phyloP scores from a whole-genome alignment of 2,329 filamentous ascomycete species.

The Colletotrichum plurivorum region DNA sequence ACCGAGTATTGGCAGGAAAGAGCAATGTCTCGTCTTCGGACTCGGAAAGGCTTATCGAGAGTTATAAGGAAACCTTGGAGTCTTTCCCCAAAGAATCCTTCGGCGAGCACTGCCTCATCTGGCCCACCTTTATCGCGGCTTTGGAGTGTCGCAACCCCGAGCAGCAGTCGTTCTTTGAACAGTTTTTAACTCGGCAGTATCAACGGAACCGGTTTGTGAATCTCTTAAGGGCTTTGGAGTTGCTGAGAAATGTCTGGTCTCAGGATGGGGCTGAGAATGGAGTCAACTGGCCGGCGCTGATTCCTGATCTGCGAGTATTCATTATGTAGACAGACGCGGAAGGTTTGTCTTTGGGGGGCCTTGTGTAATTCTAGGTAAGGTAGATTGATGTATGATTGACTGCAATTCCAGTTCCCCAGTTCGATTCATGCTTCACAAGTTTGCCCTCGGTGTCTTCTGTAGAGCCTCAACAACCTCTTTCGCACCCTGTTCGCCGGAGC shows the following conservation, averaged over 20 bases:
- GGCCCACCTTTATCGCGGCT: conserved; percentile 30
- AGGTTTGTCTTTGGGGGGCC: too few species aligned
- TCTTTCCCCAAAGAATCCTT: conserved; percentile 14
- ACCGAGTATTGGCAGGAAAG: not conserved
- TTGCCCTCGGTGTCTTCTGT: not conserved
- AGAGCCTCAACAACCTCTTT: conserved; percentile 53
- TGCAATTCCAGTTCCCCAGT: too few species aligned
- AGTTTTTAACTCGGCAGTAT: conserved; percentile 20
- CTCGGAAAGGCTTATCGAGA: conserved; percentile 1
- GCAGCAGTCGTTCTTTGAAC: conserved; percentile 23
- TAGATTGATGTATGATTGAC: too few species aligned
- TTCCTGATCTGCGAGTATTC: conserved; percentile 20
- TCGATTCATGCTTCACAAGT: not conserved
- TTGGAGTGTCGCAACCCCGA: conserved; percentile 19
- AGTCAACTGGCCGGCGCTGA: conserved; percentile 13
- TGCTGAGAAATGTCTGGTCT: conserved; percentile 6
- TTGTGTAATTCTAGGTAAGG: too few species aligned
- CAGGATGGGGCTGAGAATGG: not conserved
- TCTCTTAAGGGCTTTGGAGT: conserved; percentile 7
- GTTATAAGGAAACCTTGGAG: conserved; percentile 3
- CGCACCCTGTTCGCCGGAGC: conserved; percentile 57
- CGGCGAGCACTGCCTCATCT: conserved; percentile 24
- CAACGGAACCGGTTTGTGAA: conserved; percentile 24
- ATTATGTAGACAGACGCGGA: conserved; percentile 7
- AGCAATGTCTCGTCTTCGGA: not conserved